Evolutionary conservation across 2,329 filamentous ascomycete genomes (phyloP).

Genomic region (Colletotrichum phormii): DNA sequence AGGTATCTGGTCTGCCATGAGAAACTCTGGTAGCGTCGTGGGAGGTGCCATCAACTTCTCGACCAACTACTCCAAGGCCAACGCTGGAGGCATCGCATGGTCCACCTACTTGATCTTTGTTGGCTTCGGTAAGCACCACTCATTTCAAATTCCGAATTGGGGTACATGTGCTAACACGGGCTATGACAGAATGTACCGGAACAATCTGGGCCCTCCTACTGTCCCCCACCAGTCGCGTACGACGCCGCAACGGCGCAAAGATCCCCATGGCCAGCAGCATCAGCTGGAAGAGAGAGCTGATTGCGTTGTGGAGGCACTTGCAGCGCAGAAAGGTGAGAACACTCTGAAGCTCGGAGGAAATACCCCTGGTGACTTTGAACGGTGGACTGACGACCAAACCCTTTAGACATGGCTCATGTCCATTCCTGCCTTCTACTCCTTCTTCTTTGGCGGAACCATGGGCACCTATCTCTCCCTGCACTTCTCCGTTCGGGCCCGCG

Average conservation of each 20-base stretch:
- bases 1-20: slow-evolving; percentile 42
- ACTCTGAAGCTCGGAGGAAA: too few species aligned
- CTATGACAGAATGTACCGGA: slow-evolving; percentile 41
- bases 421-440: slow-evolving; percentile 45
- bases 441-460: slow-evolving; percentile 50
- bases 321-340: slow-evolving; percentile 37
- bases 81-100: slow-evolving; percentile 42
- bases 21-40: slow-evolving; percentile 46
- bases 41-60: slow-evolving; percentile 61
- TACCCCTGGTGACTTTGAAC: not conserved
- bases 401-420: slow-evolving; percentile 43
- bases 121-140: slow-evolving; percentile 37
- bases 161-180: not conserved
- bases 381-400: not conserved
- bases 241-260: slow-evolving; percentile 42
- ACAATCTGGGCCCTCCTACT: slow-evolving; percentile 43
- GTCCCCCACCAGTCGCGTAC: slow-evolving; percentile 43
- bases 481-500: slow-evolving; percentile 42
- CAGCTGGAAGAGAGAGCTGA: slow-evolving; percentile 40
- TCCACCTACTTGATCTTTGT: slow-evolving; percentile 46
- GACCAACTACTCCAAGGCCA: slow-evolving; percentile 49
- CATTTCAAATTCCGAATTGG: not conserved
- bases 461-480: slow-evolving; percentile 41
- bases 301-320: slow-evolving; percentile 39
- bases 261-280: slow-evolving; percentile 39